phyloP scores from a whole-genome alignment of 768 basidiomycete species.

The Udeniomyces megalosporus region DNA sequence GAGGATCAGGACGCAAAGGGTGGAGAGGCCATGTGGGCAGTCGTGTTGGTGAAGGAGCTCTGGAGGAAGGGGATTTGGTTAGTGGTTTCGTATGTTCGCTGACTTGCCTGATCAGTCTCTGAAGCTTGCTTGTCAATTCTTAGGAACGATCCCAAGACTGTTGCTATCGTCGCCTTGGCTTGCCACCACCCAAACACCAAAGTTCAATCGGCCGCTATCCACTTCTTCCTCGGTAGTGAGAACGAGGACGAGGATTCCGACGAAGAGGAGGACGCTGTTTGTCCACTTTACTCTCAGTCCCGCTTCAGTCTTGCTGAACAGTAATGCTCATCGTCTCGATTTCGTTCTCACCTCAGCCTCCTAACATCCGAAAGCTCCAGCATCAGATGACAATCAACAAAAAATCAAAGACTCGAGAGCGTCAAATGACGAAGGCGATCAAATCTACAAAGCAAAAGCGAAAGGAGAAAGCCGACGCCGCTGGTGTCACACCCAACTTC shows the following conservation, averaged over 20 bases:
- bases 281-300: constrained; percentile 13
- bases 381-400: constrained; percentile 88
- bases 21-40: constrained; percentile 95
- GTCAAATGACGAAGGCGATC: constrained; percentile 56
- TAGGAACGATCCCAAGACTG: constrained; percentile 80
- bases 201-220: constrained; percentile 82
- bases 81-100: constrained; percentile 1
- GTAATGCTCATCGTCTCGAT: neutral
- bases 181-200: constrained; percentile 87
- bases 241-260: constrained; percentile 52
- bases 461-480: constrained; percentile 26
- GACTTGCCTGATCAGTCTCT: neutral
- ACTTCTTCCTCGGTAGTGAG: constrained; percentile 86
- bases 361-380: constrained; percentile 55
- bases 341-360: constrained; percentile 32
- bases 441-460: constrained; percentile 34
- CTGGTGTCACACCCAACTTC: constrained; percentile 44
- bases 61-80: constrained; percentile 85
- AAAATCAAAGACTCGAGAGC: constrained; percentile 68
- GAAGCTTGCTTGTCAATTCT: neutral
- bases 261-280: constrained; percentile 48
- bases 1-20: constrained; percentile 30
- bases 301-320: constrained; percentile 15
- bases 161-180: constrained; percentile 76
- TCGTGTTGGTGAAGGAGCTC: constrained; percentile 78